These are phyloP conservation scores for Cyberlindnera misumaiensis DNA, from an alignment of 805 yeast genomes.

Conservation along the genomic window DNA sequence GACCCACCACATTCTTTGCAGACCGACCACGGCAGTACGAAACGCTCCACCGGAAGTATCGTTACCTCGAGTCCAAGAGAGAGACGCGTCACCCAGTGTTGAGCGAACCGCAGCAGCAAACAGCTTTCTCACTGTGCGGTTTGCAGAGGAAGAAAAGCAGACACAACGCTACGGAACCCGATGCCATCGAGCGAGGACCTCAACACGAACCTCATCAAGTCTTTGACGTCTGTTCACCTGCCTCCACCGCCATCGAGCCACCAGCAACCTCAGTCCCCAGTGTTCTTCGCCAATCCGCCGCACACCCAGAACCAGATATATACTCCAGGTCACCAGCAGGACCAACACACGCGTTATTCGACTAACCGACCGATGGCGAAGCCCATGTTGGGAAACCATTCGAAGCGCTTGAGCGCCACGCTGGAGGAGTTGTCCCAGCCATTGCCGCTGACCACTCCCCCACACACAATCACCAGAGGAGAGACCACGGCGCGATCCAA, in stretches of 20 bases:
- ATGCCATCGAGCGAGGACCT: conserved; percentile 23
- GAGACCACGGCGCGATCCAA: conserved; percentile 5
- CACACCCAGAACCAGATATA: too few relatives aligned
- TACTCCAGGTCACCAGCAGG: too few relatives aligned
- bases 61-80: too few relatives aligned
- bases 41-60: background rate
- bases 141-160: too few relatives aligned
- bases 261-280: conserved; percentile 1
- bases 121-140: too few relatives aligned
- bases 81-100: too few relatives aligned
- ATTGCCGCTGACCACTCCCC: conserved; percentile 23
- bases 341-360: background rate
- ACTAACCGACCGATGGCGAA: background rate
- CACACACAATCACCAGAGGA: conserved; percentile 21
- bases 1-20: too few relatives aligned
- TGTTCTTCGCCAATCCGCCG: background rate
- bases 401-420: conserved; percentile 10
- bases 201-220: conserved; percentile 28
- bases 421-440: conserved; percentile 6
- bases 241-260: conserved; percentile 33
- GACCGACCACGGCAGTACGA: too few relatives aligned
- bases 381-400: background rate
- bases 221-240: conserved; percentile 32
- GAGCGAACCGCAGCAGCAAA: too few relatives aligned
- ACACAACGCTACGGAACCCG: background rate